Base-by-base conservation (phyloP, 1,284 basidiomycete genomes). In the Sutorius eximius region DNA sequence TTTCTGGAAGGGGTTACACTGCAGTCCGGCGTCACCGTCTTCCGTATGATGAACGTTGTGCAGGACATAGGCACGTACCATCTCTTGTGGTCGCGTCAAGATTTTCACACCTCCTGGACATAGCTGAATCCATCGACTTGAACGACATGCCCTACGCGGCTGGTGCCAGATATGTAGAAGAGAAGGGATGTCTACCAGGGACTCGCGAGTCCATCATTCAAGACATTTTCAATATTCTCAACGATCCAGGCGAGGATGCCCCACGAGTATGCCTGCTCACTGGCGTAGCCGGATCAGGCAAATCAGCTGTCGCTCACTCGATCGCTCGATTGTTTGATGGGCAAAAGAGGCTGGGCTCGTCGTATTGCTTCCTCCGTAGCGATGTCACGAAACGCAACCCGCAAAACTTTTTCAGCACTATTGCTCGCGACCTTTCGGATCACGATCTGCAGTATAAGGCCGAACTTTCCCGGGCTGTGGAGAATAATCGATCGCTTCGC, bases 281-380 rank as follows among this genome's bases (percentile, higher is more conserved):
- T 15, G 64, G 61, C 0, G 59, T 64, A 20, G 56, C 59, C 0
- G 61, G 61, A 12, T 63, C 59, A 1, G 61, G 64, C 7, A 66
- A 66, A 13, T 63, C 64, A 1, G 55, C 61, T 1, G 40, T 62
- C 7, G 59, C 61, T 1, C 64, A 62, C 18, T 64, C 61, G 9
- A 66, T 62, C 20, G 59, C 64, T 30, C 52, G 48, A 20, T 30
- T 64, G n/a, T 63, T 66, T 27, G 64, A 66, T 3, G 61, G 41
- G 6, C 61, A 63, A 52, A 16, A 52, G 32, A 53, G 61, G 24
- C 33, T 63, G 3, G 61, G 55, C 15, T 66, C 61, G 6, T 66
- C 59, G 13, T 63, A 57, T 12, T 66, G 62, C 41, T 63, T 63
- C 42, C 38, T 54, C 7, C 52, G 62, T 1, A 53, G 51, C 5